Evolutionary conservation across 2,329 filamentous ascomycete genomes (phyloP), one percentile per base, ranked within the genome.

Genomic region (Penicillium decumbens): DNA sequence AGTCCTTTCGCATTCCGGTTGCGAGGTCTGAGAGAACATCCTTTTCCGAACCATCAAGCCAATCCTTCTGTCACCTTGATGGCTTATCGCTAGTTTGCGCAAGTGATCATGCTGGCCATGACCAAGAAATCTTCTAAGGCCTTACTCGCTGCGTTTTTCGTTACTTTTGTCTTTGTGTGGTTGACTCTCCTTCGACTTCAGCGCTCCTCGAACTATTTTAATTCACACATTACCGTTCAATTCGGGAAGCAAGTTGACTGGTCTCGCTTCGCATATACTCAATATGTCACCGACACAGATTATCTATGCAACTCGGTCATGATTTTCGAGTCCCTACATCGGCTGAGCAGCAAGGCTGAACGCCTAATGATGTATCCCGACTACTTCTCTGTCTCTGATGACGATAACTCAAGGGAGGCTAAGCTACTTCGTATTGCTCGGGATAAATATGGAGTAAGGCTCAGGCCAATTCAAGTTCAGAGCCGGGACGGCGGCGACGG

Each of bases 381-480:
- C 4, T 6, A 43, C 1, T 52, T 32, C 10, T 12, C 29, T 2
- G 4, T 20, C 2, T 24, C 35, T 15, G 45, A 49, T 3, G 15
- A 35, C 13, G 45, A 49, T 32, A 41, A 2, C 39, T 48, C 45
- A 20, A 24, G 3, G 2, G 37, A 57, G 37, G 20, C 68, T 42
- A 68, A 69, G 44, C 59, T 79, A 44, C 64, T 79, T 7, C 60
- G 68, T 5, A 61, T 75, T 53, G 78, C 77, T 30, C 64, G 71
- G 49, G 71, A 75, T 48, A 57, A 67, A 27, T 79, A 76, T 62
- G 66, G 70, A 2, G 77, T 74, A 24, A 75, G 74, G 42, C 62
- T 79, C 13, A 61, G 71, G 46, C 75, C 76, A 6, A 65, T 76
- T 27, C 55, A 71, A 43, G 61, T 75, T 6, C 62, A 59, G 23